A percentile compares a stretch with the other conserved stretches of the same genome.
phyloP scores from a whole-genome alignment of 2,329 filamentous ascomycete genomes.

The Nothomitra cinnamomea region DNA sequence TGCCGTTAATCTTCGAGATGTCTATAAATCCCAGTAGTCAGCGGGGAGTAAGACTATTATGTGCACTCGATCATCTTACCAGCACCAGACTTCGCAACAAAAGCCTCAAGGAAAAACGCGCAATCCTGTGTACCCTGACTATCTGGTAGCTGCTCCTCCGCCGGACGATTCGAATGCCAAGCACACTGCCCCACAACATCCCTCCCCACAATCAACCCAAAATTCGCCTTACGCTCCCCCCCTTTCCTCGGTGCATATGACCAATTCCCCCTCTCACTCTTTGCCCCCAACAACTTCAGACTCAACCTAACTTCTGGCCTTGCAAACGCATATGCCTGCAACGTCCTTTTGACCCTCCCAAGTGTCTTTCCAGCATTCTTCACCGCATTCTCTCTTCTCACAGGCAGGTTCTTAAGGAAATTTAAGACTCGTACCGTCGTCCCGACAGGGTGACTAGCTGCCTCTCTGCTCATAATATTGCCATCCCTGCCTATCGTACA shows the following conservation, averaged over 20 bases:
- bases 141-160: background rate
- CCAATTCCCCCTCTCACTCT: conserved; percentile 36
- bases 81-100: conserved; percentile 37
- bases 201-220: conserved; percentile 43
- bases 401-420: conserved; percentile 44
- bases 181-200: conserved; percentile 37
- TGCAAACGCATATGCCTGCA: conserved; percentile 49
- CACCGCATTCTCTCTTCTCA: conserved; percentile 40
- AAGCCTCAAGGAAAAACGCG: conserved; percentile 35
- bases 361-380: conserved; percentile 42
- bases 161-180: conserved; percentile 11
- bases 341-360: conserved; percentile 37
- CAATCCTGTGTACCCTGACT: background rate
- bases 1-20: conserved; percentile 21
- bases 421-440: conserved; percentile 46
- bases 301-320: conserved; percentile 43
- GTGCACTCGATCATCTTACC: conserved; percentile 13
- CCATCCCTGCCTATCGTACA: conserved; percentile 35
- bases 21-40: conserved; percentile 5
- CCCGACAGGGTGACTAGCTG: conserved; percentile 42
- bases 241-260: conserved; percentile 40
- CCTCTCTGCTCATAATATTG: conserved; percentile 25
- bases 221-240: conserved; percentile 37
- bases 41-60: background rate
- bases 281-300: conserved; percentile 39